Evolutionary conservation across 208 protist species (phyloP).

Genomic region (Porcisia deanei): DNA sequence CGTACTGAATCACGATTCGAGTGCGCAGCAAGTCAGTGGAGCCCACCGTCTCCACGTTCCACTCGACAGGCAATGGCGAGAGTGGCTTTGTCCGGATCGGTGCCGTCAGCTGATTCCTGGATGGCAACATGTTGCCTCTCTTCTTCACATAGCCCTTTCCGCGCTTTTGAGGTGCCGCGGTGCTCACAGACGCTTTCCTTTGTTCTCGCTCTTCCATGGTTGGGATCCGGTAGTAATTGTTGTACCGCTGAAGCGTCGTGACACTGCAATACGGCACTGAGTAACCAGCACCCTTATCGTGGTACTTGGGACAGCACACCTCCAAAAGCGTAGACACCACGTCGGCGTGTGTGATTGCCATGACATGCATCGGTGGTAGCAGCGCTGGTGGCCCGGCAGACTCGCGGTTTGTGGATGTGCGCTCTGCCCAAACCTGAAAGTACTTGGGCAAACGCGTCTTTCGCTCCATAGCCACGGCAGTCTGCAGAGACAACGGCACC

Average conservation of each 20-base stretch:
- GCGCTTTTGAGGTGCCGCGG: conserved; percentile 1
- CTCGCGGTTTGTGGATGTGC: conserved; percentile 19
- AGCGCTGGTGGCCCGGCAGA: conserved; percentile 34
- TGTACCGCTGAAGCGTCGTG: conserved; percentile 59
- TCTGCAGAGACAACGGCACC: conserved; percentile 44
- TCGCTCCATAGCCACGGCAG: conserved; percentile 42
- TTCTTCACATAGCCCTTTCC: conserved; percentile 24
- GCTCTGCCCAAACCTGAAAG: conserved; percentile 36
- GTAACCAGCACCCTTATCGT: conserved; percentile 44
- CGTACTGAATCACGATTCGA: conserved; percentile 66
- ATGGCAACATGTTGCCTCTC: conserved; percentile 18
- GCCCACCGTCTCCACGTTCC: conserved; percentile 51
- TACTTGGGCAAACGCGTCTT: conserved; percentile 55
- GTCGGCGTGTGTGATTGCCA: conserved; percentile 83
- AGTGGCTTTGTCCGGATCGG: conserved; percentile 7
- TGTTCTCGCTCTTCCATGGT: conserved; percentile 32
- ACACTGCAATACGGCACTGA: conserved; percentile 84
- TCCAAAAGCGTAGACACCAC: conserved; percentile 60
- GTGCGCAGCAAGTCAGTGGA: conserved; percentile 65
- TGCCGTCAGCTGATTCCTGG: conserved; percentile 9
- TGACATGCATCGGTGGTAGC: conserved; percentile 68
- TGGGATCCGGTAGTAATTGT: conserved; percentile 77
- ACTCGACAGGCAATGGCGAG: conserved; percentile 32
- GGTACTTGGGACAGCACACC: conserved; percentile 68
- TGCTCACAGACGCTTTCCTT: conserved; percentile 4